phyloP scores from a whole-genome alignment of 2,329 filamentous ascomycete species.

The Trichoderma sp. region DNA sequence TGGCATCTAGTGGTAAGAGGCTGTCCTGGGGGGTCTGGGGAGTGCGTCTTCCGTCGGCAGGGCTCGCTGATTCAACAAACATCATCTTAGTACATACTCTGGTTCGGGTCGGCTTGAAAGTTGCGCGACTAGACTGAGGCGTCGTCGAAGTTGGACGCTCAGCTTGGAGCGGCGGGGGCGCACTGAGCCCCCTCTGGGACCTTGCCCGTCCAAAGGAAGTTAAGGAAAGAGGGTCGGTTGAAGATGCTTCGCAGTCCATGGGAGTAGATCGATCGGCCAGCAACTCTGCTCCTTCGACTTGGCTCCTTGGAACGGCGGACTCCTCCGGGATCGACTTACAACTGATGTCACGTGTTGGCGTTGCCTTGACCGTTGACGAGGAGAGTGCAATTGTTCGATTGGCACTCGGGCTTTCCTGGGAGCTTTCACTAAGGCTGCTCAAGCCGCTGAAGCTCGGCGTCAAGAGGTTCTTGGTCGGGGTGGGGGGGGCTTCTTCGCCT shows the following conservation, averaged over 20 bases:
- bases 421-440: slow-evolving; percentile 44
- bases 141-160: slow-evolving; percentile 31
- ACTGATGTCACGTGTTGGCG: slow-evolving; percentile 44
- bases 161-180: slow-evolving; percentile 42
- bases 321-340: slow-evolving; percentile 48
- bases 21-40: slow-evolving; percentile 80
- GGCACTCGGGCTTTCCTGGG: slow-evolving; percentile 52
- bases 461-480: slow-evolving; percentile 76
- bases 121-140: slow-evolving; percentile 23
- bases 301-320: slow-evolving; percentile 26
- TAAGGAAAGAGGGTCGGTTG: slow-evolving; percentile 41
- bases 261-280: slow-evolving; percentile 35
- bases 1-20: slow-evolving; percentile 76
- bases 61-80: slow-evolving; percentile 59
- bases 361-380: slow-evolving; percentile 46
- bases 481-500: slow-evolving; percentile 76
- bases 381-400: slow-evolving; percentile 49
- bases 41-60: slow-evolving; percentile 61
- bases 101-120: slow-evolving; percentile 39
- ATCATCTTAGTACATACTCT: slow-evolving; percentile 54
- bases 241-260: slow-evolving; percentile 40
- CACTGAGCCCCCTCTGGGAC: slow-evolving; percentile 38
- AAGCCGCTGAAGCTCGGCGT: slow-evolving; percentile 47
- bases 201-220: slow-evolving; percentile 44
- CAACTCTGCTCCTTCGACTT: slow-evolving; percentile 30